phyloP scores from a whole-genome alignment of 1,284 basidiomycete species.

The Ceratobasidium sp. region DNA sequence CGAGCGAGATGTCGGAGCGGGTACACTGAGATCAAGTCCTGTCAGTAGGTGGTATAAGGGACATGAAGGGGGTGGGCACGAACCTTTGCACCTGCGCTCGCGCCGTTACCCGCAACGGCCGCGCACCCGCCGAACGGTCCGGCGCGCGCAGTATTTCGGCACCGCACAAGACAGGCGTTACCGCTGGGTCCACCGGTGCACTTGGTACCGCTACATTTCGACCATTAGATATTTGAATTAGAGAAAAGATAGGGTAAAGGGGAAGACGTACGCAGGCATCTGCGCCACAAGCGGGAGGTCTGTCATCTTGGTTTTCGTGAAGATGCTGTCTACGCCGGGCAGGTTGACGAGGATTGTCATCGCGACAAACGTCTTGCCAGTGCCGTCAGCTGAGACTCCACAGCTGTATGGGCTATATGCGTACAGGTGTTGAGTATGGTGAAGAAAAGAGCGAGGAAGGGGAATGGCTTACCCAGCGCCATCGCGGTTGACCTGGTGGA shows the following conservation, averaged over 20 bases:
- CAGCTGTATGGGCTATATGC: slow-evolving; percentile 49
- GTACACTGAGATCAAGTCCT: neutral
- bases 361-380: slow-evolving; percentile 49
- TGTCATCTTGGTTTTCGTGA: slow-evolving; percentile 46
- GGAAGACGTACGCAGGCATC: slow-evolving; percentile 48
- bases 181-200: slow-evolving; percentile 51
- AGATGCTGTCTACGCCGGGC: slow-evolving; percentile 49
- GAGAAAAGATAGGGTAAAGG: no score
- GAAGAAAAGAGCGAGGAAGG: neutral
- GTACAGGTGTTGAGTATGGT: neutral
- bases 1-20: slow-evolving; percentile 22
- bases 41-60: neutral
- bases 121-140: slow-evolving; percentile 52
- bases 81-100: slow-evolving; percentile 25
- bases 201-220: slow-evolving; percentile 43
- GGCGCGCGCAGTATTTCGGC: slow-evolving; percentile 50
- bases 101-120: no score
- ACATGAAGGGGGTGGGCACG: neutral
- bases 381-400: slow-evolving; percentile 50
- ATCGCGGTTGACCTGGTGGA: slow-evolving; percentile 52
- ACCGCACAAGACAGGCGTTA: slow-evolving; percentile 51
- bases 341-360: slow-evolving; percentile 51
- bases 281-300: slow-evolving; percentile 50
- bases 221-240: neutral
- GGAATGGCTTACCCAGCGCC: slow-evolving; percentile 49